phyloP scores from a whole-genome alignment of 306 rosid species.

The Pachyrhizus erosus region DNA sequence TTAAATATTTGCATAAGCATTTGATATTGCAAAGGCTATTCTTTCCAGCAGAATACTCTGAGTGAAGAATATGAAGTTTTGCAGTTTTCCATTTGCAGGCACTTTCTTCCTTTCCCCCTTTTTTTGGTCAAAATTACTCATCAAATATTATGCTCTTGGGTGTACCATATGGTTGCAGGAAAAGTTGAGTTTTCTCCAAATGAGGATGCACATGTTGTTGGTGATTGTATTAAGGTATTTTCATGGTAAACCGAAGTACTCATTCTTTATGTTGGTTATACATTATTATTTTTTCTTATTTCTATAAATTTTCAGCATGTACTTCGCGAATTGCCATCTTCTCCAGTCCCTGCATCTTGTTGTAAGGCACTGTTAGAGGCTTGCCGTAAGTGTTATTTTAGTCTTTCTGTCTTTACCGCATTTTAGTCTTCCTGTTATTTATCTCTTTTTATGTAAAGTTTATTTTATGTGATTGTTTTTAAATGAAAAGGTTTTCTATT shows the following conservation, averaged over 20 bases:
- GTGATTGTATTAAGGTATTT: slow-evolving; percentile 90
- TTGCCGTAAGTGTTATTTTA: slow-evolving; percentile 71
- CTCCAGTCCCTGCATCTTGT: slow-evolving; percentile 99
- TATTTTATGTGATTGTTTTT: slow-evolving; percentile 7
- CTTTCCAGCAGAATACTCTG: slow-evolving; percentile 1
- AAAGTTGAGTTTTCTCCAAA: slow-evolving; percentile 77
- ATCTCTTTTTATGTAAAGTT: neutral
- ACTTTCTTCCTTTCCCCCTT: neutral
- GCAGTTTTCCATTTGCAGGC: slow-evolving; percentile 4
- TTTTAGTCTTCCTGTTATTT: neutral
- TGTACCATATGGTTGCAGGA: slow-evolving; percentile 66
- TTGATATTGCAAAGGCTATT: slow-evolving; percentile 6
- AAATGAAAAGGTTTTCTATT: slow-evolving; percentile 11
- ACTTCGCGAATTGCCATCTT: slow-evolving; percentile 91
- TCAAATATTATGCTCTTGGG: slow-evolving; percentile 40
- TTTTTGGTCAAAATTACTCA: neutral
- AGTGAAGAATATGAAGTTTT: slow-evolving; percentile 22
- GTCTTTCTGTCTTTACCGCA: slow-evolving; percentile 13
- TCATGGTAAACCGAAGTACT: slow-evolving; percentile 27
- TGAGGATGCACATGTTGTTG: slow-evolving; percentile 94
- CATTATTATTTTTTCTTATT: slow-evolving; percentile 19
- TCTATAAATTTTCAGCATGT: slow-evolving; percentile 66
- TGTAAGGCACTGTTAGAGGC: slow-evolving; percentile 93
- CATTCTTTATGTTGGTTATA: slow-evolving; percentile 34
- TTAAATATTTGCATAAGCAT: slow-evolving; percentile 22